Conservation (phyloP, 228 moss, liverwort and hornwort species). For the Sphagnum fallax region DNA sequence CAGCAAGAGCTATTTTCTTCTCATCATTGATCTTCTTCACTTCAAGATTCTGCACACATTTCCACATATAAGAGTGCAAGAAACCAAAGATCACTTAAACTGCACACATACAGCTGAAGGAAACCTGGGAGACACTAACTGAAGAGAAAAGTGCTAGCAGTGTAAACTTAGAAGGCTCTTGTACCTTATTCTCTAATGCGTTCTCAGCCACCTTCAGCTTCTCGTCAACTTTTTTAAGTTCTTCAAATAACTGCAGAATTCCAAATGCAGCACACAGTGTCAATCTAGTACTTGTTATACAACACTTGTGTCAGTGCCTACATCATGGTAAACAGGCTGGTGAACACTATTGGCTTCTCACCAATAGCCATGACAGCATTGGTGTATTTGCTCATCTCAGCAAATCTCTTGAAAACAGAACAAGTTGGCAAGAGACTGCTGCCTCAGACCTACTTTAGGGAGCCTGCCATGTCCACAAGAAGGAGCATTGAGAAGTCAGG, state of each 20-base stretch:
- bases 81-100: too few relatives aligned
- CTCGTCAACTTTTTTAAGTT: slow-evolving; percentile 83
- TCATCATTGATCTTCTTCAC: slow-evolving; percentile 63
- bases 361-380: background rate
- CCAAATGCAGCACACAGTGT: background rate
- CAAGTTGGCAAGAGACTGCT: background rate
- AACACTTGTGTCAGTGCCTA: background rate
- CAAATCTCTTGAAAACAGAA: background rate
- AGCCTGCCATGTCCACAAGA: background rate
- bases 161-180: background rate
- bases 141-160: background rate
- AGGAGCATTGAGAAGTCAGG: background rate
- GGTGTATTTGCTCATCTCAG: background rate
- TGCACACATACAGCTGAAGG: too few relatives aligned
- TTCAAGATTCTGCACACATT: slow-evolving; percentile 47
- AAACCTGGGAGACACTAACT: too few relatives aligned
- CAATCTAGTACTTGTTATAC: background rate
- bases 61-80: background rate
- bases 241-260: slow-evolving; percentile 79
- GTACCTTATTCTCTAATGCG: slow-evolving; percentile 69
- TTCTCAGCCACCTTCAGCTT: slow-evolving; percentile 68
- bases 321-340: background rate
- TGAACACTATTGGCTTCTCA: background rate
- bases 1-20: slow-evolving; percentile 53
- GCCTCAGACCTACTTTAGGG: background rate